Evolutionary conservation across 106 monocot species (phyloP).

Genomic region (Dendrobium chrysotoxum): DNA sequence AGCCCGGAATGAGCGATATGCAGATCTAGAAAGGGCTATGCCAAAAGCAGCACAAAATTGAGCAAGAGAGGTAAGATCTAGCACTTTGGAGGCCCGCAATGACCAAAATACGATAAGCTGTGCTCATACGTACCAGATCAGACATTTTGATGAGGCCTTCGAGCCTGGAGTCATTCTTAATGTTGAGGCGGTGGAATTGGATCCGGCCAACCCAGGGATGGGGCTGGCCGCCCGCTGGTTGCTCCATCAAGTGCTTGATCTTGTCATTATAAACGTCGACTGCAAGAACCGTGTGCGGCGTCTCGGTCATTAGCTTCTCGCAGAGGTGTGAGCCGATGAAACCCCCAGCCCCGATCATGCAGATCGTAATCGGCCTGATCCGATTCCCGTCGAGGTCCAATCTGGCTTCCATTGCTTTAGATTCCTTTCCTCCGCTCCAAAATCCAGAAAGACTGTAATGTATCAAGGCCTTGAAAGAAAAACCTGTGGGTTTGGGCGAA

Average conservation of each 20-base stretch:
- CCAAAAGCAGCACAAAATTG: background rate
- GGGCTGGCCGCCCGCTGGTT: conserved; percentile 9
- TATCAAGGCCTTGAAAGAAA: too few species aligned
- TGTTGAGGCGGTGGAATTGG: conserved; percentile 77
- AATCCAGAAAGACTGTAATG: too few species aligned
- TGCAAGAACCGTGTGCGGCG: conserved; percentile 52
- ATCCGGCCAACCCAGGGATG: conserved; percentile 45
- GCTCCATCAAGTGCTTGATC: conserved; percentile 52
- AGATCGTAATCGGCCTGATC: conserved; percentile 50
- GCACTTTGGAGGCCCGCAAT: background rate
- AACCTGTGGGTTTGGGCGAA: too few species aligned
- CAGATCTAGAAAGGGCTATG: conserved; percentile 9
- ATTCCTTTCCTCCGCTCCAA: background rate
- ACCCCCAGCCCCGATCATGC: conserved; percentile 74
- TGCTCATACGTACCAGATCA: conserved; percentile 36
- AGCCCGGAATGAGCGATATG: background rate
- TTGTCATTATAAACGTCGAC: conserved; percentile 75
- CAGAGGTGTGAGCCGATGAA: conserved; percentile 77
- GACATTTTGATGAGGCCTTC: conserved; percentile 70
- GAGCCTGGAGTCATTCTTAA: conserved; percentile 69
- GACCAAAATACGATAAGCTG: background rate
- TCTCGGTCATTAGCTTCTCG: conserved; percentile 63
- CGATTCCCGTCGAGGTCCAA: conserved; percentile 58
- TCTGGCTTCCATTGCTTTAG: conserved; percentile 6
- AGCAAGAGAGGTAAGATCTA: background rate